phyloP scores from a whole-genome alignment of 805 yeast species.

The Candida orba region DNA sequence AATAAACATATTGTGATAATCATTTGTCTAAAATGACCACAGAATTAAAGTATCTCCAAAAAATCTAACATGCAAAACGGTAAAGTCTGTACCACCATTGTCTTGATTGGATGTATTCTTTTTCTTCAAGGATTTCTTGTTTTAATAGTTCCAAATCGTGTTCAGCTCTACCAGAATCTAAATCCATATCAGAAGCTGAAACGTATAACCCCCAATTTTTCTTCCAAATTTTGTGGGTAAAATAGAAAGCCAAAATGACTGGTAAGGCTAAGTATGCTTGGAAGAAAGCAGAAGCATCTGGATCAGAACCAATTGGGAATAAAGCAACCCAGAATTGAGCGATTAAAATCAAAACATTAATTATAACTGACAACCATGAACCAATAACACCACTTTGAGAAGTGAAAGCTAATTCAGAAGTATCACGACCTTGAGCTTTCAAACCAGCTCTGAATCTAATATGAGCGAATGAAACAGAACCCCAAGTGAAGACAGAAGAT shows the following conservation, averaged over 20 bases:
- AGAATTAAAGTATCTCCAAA: too few species aligned
- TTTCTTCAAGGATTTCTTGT: conserved; percentile 55
- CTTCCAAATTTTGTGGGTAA: conserved; percentile 36
- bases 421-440: conserved; percentile 53
- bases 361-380: conserved; percentile 50
- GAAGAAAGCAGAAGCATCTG: conserved; percentile 28
- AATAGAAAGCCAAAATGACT: conserved; percentile 30
- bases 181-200: conserved; percentile 43
- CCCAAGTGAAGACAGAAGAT: conserved; percentile 77
- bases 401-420: conserved; percentile 59
- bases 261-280: conserved; percentile 34
- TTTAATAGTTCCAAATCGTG: conserved; percentile 47
- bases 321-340: conserved; percentile 79
- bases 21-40: too few species aligned
- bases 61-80: conserved; percentile 39
- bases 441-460: conserved; percentile 57
- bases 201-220: conserved; percentile 34
- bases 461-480: conserved; percentile 61
- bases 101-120: conserved; percentile 37
- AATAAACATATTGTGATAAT: too few species aligned
- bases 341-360: conserved; percentile 55
- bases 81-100: conserved; percentile 41
- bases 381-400: conserved; percentile 70
- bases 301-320: conserved; percentile 24
- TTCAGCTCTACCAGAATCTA: conserved; percentile 59